These are phyloP conservation scores for Poterioochromonas sp. DNA, from an alignment of 352 stramenopile species.

Conservation along the genomic window DNA sequence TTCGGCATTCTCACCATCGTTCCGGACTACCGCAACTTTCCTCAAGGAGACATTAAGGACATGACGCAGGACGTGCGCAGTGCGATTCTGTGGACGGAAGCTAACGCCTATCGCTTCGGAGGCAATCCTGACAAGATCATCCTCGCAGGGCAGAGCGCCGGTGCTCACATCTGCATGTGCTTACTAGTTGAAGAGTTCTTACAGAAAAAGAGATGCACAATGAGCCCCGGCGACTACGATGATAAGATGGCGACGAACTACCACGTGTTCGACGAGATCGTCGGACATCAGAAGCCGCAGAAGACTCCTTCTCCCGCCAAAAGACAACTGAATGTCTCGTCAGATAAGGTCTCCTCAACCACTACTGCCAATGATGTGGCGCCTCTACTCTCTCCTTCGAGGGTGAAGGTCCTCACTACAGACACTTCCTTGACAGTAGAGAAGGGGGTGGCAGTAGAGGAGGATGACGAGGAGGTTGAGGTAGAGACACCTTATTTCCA, in stretches of 20 bases:
- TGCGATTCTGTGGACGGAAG: conserved; percentile 71
- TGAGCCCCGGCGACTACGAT: neutral
- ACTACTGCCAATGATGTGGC: no score
- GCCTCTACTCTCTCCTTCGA: no score
- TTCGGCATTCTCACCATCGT: conserved; percentile 71
- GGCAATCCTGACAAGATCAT: conserved; percentile 68
- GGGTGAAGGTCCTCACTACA: no score
- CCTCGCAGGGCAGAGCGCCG: conserved; percentile 72
- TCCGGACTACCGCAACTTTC: conserved; percentile 82
- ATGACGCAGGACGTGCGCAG: conserved; percentile 75
- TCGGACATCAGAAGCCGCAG: neutral
- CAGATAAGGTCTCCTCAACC: no score
- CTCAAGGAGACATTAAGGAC: conserved; percentile 64
- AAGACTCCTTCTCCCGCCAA: neutral
- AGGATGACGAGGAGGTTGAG: neutral
- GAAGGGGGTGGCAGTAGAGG: neutral
- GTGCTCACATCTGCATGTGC: conserved; percentile 68
- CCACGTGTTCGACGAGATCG: neutral
- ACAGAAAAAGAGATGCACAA: neutral
- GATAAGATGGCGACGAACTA: neutral
- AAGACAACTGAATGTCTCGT: no score
- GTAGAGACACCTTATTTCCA: neutral
- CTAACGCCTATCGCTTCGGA: conserved; percentile 68
- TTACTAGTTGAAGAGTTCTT: conserved; percentile 56
- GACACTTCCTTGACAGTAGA: neutral